Base-by-base conservation (phyloP, 2,329 filamentous ascomycete species). In the Moelleriella libera region DNA sequence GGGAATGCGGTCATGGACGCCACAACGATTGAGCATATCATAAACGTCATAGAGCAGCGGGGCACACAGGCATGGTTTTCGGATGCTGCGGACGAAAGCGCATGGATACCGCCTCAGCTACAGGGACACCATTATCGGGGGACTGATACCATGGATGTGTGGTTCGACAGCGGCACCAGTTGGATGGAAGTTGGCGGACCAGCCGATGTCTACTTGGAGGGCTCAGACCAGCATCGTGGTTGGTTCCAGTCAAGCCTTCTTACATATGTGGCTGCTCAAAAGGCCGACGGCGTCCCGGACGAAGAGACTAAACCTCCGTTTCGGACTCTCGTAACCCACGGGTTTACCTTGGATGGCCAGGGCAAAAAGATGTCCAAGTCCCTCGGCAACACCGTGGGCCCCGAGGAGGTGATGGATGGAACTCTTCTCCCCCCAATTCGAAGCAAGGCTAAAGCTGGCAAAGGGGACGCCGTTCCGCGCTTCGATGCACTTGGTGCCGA, bases 361-460 rank as follows among this genome's bases (percentile, higher is more conserved):
- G 89, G 89, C n/a, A 88, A 86, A 60, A 98, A 98, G 64, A 98
- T 98, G 92, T 96, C 89, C 61, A 98, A 98, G 64, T 96, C 88
- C 0, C 68, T 96, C 1, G 92, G 92, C 12, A 98, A 98, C 58
- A 82, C 85, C 30, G 80, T 97, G 48, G 75, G 79, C 0, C 89
- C 90, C 0, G 70, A 77, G 6, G 74, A 95, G 52, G 88, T 98
- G 54, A 92, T 96, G 71, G 78, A 87, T 46, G 90, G 90, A 6
- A 80, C 81, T 4, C 70, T 95, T 9, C 66, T 94, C 11, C 84
- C 85, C 5, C 80, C 82, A 0, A 59, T 82, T 39, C 85, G 84
- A 59, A 65, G 66, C 42, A 82, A 79, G 57, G 68, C 68, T 43
- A 82, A 82, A 50, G 51, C 7, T 28, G 32, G 45, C 14, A 45